A percentile compares a stretch with the other conserved stretches of the same genome.
These are phyloP conservation scores for Candida broadrunensis DNA, from an alignment of 805 yeast genomes.

Conservation along the genomic window DNA sequence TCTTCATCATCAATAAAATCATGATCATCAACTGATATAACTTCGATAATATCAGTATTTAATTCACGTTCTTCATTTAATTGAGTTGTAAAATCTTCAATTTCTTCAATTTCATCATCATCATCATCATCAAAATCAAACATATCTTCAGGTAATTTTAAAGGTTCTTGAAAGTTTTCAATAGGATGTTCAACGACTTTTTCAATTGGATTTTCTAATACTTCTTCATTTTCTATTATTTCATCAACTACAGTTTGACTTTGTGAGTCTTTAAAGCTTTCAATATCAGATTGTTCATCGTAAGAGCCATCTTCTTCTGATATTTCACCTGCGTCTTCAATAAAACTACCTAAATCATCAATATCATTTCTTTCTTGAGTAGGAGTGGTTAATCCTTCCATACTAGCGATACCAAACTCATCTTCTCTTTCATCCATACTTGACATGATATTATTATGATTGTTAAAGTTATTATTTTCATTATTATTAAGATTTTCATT, in stretches of 20 bases:
- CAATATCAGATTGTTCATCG: constrained; percentile 5
- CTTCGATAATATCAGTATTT: constrained; percentile 30
- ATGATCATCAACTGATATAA: constrained; percentile 35
- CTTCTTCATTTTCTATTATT: constrained; percentile 1
- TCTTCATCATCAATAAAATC: constrained; percentile 20
- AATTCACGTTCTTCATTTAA: constrained; percentile 39
- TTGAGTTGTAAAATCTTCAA: constrained; percentile 30
- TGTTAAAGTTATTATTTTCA: neutral
- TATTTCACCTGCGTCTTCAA: constrained; percentile 12
- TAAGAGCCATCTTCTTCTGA: constrained; percentile 12
- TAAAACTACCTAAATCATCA: constrained; percentile 29
- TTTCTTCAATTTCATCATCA: constrained; percentile 14
- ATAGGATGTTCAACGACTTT: neutral
- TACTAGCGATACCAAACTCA: constrained; percentile 28
- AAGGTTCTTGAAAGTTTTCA: too few relatives aligned
- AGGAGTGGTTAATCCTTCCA: constrained; percentile 35
- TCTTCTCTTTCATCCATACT: constrained; percentile 23
- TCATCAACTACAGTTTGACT: constrained; percentile 1
- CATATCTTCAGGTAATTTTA: constrained; percentile 2
- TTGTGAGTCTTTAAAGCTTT: neutral
- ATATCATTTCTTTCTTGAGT: constrained; percentile 27
- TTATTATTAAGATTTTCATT: neutral
- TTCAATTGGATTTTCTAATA: neutral
- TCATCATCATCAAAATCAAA: constrained; percentile 5
- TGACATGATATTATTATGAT: neutral